Evolutionary conservation across 2,329 filamentous ascomycete genomes (phyloP).

Genomic region (Aspergillus persii): DNA sequence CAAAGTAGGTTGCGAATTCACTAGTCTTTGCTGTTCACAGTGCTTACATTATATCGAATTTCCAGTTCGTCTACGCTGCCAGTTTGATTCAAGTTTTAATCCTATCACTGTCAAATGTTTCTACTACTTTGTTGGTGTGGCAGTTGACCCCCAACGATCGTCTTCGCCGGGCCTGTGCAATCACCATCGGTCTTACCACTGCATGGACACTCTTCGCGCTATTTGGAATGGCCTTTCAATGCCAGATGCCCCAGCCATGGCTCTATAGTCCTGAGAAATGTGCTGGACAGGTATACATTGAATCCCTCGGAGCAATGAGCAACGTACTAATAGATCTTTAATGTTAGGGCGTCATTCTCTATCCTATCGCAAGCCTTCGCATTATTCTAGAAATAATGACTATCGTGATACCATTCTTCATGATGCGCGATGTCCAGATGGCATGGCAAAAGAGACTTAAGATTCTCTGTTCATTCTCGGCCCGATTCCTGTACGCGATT

Average conservation of each 20-base stretch:
- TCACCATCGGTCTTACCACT: conserved; percentile 7
- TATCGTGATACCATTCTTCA: conserved; percentile 19
- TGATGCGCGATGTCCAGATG: conserved; percentile 26
- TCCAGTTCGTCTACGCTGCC: conserved; percentile 10
- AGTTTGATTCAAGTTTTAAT: conserved; percentile 7
- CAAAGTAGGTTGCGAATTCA: conserved; percentile 3
- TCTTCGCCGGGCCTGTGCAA: conserved; percentile 12
- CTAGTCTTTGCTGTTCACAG: background rate
- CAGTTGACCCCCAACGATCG: conserved; percentile 16
- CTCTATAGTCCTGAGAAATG: conserved; percentile 18
- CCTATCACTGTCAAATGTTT: conserved; percentile 12
- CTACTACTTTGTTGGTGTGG: conserved; percentile 19
- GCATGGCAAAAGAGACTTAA: conserved; percentile 15
- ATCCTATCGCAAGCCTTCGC: conserved; percentile 16
- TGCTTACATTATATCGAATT: background rate
- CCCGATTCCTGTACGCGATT: conserved; percentile 14
- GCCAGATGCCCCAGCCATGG: conserved; percentile 18
- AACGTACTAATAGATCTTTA: background rate
- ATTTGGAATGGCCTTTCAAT: conserved; percentile 25
- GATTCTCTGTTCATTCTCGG: conserved; percentile 21
- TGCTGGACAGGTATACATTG: conserved; percentile 12
- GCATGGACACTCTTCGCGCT: conserved; percentile 21
- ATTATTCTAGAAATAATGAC: conserved; percentile 20
- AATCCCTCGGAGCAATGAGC: background rate
- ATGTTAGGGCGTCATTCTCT: conserved; percentile 18